These are phyloP conservation scores for Colletotrichum siamense DNA, from an alignment of 2,329 filamentous ascomycete species.

Conservation along the genomic window DNA sequence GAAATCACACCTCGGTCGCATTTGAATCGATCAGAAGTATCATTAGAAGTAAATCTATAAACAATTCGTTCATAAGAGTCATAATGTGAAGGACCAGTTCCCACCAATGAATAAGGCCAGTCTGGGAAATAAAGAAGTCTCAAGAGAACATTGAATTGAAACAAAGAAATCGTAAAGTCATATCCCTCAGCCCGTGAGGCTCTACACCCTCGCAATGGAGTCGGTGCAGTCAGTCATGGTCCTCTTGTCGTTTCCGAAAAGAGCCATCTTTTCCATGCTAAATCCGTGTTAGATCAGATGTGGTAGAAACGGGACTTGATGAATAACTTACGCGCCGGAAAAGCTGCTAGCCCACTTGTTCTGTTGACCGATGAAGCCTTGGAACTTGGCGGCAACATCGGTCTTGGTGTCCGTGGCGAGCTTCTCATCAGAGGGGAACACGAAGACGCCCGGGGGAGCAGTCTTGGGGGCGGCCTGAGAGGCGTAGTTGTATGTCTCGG, in stretches of 20 bases:
- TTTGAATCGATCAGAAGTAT: neutral
- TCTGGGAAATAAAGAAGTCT: neutral
- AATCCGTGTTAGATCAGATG: conserved; percentile 31
- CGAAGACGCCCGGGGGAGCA: conserved; percentile 40
- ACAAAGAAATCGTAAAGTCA: neutral
- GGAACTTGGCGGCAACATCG: conserved; percentile 36
- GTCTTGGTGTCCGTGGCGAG: conserved; percentile 38
- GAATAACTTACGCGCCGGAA: conserved; percentile 25
- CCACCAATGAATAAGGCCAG: no score
- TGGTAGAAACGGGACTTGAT: conserved; percentile 51
- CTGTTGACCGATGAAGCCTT: conserved; percentile 45
- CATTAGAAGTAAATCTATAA: neutral
- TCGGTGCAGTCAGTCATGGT: conserved; percentile 56
- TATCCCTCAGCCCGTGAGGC: neutral
- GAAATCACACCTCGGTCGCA: neutral
- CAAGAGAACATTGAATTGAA: neutral
- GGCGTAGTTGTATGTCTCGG: conserved; percentile 37
- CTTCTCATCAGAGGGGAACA: conserved; percentile 46
- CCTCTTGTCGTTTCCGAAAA: conserved; percentile 63
- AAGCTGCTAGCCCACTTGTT: conserved; percentile 17
- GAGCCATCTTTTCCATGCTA: conserved; percentile 44
- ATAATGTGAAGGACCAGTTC: neutral
- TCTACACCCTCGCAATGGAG: neutral
- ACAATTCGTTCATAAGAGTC: neutral
- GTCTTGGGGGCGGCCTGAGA: conserved; percentile 28